Base-by-base conservation (phyloP, 495 filamentous ascomycete genomes). In the Aspergillus asperescens region DNA sequence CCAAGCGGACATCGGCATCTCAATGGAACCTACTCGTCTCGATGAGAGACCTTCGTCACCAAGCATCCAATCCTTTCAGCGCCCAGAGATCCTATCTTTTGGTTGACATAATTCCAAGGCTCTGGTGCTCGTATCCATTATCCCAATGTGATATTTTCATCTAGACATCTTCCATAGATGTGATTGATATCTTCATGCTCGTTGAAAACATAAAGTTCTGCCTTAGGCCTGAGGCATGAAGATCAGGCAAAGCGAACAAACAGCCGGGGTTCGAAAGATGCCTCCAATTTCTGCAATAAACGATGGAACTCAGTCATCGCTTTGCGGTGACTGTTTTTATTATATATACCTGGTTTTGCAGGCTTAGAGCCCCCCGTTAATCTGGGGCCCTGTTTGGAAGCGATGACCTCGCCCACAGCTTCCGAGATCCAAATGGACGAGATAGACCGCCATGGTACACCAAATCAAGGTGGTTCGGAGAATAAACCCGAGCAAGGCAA, bases 381-480 rank as follows among this genome's bases (percentile, higher is more conserved):
- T 6, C 5, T 16, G 24, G 32, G 31, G 19, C 13, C 6, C 13
- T n/a, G n/a, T n/a, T n/a, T 25, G 10, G 22, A 37, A 37, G 23
- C 7, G 20, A 49, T 49, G 46, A 23, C 15, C 22, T 49, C 46
- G 18, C 18, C 46, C 46, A 13, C 46, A 20, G 8, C 32, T 2
- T 23, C 32, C n/a, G 46, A 39, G 5, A 47, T 47, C 8, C 42
- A 45, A 16, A 54, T 54, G 51, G n/a, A 39, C 1, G 42, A 47
- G 23, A 47, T 37, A 2, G 19, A 19, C 31, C 19, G 19, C n/a
- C 25, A 45, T 20, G 34, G 19, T 53, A 23, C 41, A 23, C 31
- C 31, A 28, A 23, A 24, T 31, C 16, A 31, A 7, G 1, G 20
- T 19, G 13, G 8, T 25, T 52, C 25, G 32, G 51, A 45, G 24